Base-by-base conservation (phyloP, 306 rosid species). In the Arachis stenosperma region DNA sequence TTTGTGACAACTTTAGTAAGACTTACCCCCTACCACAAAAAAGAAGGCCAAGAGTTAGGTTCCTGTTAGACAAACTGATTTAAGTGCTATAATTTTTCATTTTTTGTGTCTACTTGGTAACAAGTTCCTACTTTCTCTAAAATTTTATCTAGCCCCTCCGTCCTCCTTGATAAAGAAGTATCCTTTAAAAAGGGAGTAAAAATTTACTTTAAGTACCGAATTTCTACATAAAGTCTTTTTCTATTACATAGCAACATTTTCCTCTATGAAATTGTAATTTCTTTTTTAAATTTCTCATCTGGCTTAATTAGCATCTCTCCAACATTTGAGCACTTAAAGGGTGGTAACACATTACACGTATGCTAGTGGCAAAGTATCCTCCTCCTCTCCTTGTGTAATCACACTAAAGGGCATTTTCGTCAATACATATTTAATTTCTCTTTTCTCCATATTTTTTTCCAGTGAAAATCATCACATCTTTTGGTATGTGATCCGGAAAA, bases 331-430 rank as follows among this genome's bases (percentile, higher is more conserved):
- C 74, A 4, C 58, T 75, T 72, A 60, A 75, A 70, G 67, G 78
- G 70, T 65, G 5, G 73, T 51, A 78, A 76, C 61, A 77, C 84
- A 83, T 81, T 73, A 62, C 78, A 79, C 85, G 88, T 86, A 75
- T 75, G 78, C 51, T 75, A 72, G 78, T 15, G 89, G 89, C 98
- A 82, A 84, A 76, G 81, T 73, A 81, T 79, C 17, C 91, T 88
- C 98, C 78, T 85, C 98, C 78, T 85, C 91, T 82, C 87, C 88
- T 68, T 78, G 79, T 75, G 70, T 74, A 67, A 12, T 43, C 56
- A 33, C 76, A 58, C 69, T 37, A 44, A 14, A 68, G 68, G 81
- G 47, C 74, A 77, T 81, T 81, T 80, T 83, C 57, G 71, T 69
- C 63, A 61, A 67, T 30, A 54, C 17, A 48, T 27, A 6, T 6